Base-by-base conservation (phyloP, 495 filamentous ascomycete genomes). In the Talaromyces wortmannii region DNA sequence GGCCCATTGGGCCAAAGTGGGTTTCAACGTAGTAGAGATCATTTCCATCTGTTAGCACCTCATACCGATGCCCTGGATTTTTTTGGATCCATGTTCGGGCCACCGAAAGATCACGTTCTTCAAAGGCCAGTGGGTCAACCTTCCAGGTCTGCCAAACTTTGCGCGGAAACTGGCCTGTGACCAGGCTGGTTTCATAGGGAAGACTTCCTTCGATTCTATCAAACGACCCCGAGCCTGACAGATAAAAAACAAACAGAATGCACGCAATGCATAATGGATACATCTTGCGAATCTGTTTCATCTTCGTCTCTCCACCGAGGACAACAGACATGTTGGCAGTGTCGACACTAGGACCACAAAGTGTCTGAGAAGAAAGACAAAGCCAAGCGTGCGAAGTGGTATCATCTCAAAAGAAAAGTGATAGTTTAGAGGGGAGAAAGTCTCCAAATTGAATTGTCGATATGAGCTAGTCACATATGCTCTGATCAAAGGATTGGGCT, bases 81-180 rank as follows among this genome's bases (percentile, higher is more conserved):
- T 75, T 78, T 13, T 58, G 58, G 0, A 73, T 73, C 84, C 84
- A 87, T 12, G 81, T 77, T 52, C 71, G 74, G 15, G 82, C 83
- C 0, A 66, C 62, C 18, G 63, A 63, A 53, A 74, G 64, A 55
- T 87, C 83, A 16, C 79, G 70, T 53, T 76, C 70, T 55, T 82
- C 81, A 56, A 86, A 83, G 1, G 67, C 64, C 36, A 85, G 68
- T 6, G 83, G 76, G 60, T 79, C 74, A 31, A 82, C 76, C 63
- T 85, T 85, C 84, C 84, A 87, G 8, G 81, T 80, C 64, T 87
- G 84, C 84, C 84, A 87, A 56, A 87, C 83, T 62, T 83, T 83
- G 31, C 62, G 61, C 12, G 77, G 77, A 50, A 80, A 76, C 31
- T 50, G 45, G 33, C 48, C 55, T 51, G 46, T 48, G 42, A 48